Percentiles rank a stretch among this genome's conserved stretches.
These are phyloP conservation scores for Boletus reticulatus DNA, from an alignment of 768 basidiomycete species.

Conservation along the genomic window DNA sequence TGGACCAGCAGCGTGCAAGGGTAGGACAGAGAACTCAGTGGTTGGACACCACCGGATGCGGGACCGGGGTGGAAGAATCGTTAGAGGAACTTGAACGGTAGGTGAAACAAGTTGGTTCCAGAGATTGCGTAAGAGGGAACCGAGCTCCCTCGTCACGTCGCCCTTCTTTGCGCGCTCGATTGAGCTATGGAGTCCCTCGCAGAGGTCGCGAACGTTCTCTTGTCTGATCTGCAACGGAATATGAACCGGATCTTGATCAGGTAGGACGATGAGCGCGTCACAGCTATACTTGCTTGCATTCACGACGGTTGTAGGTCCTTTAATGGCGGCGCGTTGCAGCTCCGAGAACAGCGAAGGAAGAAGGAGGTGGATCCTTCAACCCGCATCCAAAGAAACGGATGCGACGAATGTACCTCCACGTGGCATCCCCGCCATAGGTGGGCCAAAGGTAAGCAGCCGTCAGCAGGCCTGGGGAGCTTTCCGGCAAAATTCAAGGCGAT, in stretches of 20 bases:
- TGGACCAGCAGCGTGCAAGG: not conserved
- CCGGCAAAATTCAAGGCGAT: too few species aligned
- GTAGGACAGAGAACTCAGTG: not conserved
- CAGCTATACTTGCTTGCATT: not conserved
- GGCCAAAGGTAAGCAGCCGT: too few species aligned
- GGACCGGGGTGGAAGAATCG: not conserved
- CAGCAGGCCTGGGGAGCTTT: too few species aligned
- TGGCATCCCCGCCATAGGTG: too few species aligned
- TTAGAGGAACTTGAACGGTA: not conserved
- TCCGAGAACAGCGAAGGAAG: too few species aligned
- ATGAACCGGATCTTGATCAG: not conserved
- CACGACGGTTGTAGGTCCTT: too few species aligned
- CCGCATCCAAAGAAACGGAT: too few species aligned
- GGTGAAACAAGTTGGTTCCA: not conserved
- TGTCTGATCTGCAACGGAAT: not conserved
- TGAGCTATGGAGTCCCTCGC: not conserved
- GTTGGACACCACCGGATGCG: not conserved
- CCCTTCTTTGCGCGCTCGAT: not conserved
- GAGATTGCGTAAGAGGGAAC: not conserved
- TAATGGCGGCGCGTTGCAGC: too few species aligned
- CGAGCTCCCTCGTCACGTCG: not conserved
- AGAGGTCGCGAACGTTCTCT: not conserved
- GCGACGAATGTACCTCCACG: too few species aligned
- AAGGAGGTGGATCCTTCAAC: too few species aligned
- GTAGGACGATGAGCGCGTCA: not conserved